These are phyloP conservation scores for Macrophomina tecta DNA, from an alignment of 2,329 filamentous ascomycete species.

Conservation along the genomic window DNA sequence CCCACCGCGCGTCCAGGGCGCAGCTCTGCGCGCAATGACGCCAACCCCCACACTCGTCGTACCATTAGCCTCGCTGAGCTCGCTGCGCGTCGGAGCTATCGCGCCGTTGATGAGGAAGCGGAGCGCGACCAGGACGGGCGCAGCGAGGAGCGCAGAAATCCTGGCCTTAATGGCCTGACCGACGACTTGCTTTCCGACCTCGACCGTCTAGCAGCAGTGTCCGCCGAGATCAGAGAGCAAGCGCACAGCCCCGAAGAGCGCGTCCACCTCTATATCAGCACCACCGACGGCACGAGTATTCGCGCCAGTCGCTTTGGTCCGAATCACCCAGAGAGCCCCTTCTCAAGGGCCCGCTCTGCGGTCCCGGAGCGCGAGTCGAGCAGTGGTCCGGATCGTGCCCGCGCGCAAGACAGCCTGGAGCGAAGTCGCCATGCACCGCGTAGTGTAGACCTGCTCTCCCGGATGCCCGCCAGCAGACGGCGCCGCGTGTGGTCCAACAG, in stretches of 20 bases:
- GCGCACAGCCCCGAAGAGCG: slow-evolving; percentile 29
- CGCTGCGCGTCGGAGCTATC: neutral
- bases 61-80: slow-evolving; percentile 31
- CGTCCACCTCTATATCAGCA: slow-evolving; percentile 22
- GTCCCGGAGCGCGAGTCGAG: slow-evolving; percentile 11
- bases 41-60: slow-evolving; percentile 31
- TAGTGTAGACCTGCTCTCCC: neutral
- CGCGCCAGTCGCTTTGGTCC: slow-evolving; percentile 10
- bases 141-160: slow-evolving; percentile 7
- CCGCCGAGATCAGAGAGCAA: slow-evolving; percentile 40
- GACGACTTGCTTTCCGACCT: slow-evolving; percentile 15
- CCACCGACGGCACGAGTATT: neutral
- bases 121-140: slow-evolving; percentile 1
- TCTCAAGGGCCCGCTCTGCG: neutral
- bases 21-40: slow-evolving; percentile 5
- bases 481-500: slow-evolving; percentile 5
- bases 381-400: slow-evolving; percentile 11
- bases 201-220: slow-evolving; percentile 31
- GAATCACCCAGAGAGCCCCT: slow-evolving; percentile 7
- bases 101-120: neutral
- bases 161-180: slow-evolving; percentile 10
- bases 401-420: neutral
- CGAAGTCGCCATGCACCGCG: neutral
- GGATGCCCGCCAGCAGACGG: neutral
- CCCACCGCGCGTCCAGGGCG: slow-evolving; percentile 20